These are phyloP conservation scores for Fusarium sacchari DNA, from an alignment of 2,329 filamentous ascomycete species.

Conservation along the genomic window DNA sequence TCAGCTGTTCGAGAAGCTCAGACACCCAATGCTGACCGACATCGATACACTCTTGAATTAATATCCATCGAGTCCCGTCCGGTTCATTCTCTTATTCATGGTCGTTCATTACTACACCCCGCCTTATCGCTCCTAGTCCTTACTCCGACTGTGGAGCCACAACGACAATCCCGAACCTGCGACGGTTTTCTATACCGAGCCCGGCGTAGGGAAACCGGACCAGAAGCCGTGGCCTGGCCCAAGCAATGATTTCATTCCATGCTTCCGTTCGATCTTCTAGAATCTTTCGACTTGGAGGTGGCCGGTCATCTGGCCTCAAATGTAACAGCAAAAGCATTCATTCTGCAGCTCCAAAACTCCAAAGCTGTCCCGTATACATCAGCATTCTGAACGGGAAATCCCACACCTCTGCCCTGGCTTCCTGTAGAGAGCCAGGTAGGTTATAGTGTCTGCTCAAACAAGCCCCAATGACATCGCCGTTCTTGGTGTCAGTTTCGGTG, in stretches of 20 bases:
- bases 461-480: slow-evolving; percentile 32
- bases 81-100: slow-evolving; percentile 40
- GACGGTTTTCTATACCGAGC: slow-evolving; percentile 33
- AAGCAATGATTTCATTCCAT: slow-evolving; percentile 29
- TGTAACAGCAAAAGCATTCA: slow-evolving; percentile 10
- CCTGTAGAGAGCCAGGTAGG: slow-evolving; percentile 15
- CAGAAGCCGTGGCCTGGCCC: slow-evolving; percentile 23
- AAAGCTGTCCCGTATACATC: neutral
- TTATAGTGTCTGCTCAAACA: slow-evolving; percentile 29
- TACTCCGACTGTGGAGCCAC: slow-evolving; percentile 34
- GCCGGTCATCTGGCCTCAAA: neutral
- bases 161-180: slow-evolving; percentile 31
- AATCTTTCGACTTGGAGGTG: slow-evolving; percentile 5
- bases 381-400: neutral
- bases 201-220: slow-evolving; percentile 29
- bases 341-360: neutral
- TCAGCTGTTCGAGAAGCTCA: slow-evolving; percentile 15
- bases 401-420: slow-evolving; percentile 12
- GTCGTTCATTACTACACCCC: slow-evolving; percentile 20
- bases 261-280: slow-evolving; percentile 9
- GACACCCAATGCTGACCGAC: neutral
- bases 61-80: slow-evolving; percentile 19
- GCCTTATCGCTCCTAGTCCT: slow-evolving; percentile 18
- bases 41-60: slow-evolving; percentile 5
- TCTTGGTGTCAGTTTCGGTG: slow-evolving; percentile 34